Conservation (phyloP, 169 alveolate species). For the Eimeria nieschulzi region DNA sequence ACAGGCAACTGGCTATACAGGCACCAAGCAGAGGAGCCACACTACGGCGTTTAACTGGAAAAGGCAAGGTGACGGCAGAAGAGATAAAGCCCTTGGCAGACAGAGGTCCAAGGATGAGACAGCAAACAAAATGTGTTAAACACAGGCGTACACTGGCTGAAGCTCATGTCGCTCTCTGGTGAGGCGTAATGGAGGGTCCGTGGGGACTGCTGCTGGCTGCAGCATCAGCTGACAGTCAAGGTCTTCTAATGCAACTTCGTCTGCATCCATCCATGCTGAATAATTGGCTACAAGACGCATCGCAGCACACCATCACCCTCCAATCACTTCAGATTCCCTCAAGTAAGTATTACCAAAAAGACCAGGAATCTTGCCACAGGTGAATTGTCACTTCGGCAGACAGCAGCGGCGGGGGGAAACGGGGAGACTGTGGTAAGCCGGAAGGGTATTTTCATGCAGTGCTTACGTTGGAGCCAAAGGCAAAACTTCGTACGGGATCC, state of each 20-base stretch:
- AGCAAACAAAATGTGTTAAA: background rate
- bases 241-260: conserved; percentile 65
- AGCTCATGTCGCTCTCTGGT: conserved; percentile 53
- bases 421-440: background rate
- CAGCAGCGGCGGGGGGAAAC: no score
- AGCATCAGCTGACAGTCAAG: conserved; percentile 39
- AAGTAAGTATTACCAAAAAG: no score
- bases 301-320: background rate
- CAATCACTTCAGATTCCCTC: no score
- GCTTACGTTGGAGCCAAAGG: conserved; percentile 55
- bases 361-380: no score
- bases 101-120: background rate
- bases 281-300: conserved; percentile 53
- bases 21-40: background rate
- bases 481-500: conserved; percentile 5
- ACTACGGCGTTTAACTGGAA: background rate
- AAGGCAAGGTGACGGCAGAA: background rate
- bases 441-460: background rate
- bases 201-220: conserved; percentile 63
- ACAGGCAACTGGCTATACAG: background rate
- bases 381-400: no score
- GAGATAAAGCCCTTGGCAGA: background rate
- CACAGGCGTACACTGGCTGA: conserved; percentile 45
- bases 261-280: conserved; percentile 65
- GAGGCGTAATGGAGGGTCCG: conserved; percentile 45